Percentiles rank a stretch among this genome's conserved stretches.
These are phyloP conservation scores for Coemansia sp. DNA, from an alignment of 192 early-diverging fungal species.

Conservation along the genomic window DNA sequence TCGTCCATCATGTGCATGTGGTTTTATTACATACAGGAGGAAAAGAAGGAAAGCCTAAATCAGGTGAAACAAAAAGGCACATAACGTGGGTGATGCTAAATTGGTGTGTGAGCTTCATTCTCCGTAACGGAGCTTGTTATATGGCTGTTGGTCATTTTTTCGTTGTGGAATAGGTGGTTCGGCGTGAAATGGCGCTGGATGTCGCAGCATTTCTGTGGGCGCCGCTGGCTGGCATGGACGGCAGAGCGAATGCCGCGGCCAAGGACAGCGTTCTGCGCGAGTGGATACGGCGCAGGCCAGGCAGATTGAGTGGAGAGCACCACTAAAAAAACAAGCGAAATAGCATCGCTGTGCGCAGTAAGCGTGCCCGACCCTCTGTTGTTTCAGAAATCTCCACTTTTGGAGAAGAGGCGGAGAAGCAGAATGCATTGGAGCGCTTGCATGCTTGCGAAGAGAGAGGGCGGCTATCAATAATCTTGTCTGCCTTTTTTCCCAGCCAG, in stretches of 20 bases:
- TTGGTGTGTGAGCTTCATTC: neutral
- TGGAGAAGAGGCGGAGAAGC: neutral
- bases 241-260: constrained; percentile 11
- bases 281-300: constrained; percentile 17
- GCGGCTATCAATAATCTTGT: too few relatives aligned
- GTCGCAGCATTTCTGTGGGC: constrained; percentile 41
- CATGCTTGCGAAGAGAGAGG: too few relatives aligned
- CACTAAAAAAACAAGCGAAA: neutral
- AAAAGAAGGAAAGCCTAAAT: neutral
- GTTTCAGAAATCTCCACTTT: neutral
- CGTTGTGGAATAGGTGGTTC: constrained; percentile 10
- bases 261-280: constrained; percentile 25
- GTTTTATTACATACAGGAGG: neutral
- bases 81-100: constrained; percentile 2
- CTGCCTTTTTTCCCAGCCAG: neutral
- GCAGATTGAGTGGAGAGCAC: constrained; percentile 1
- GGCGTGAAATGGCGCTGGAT: constrained; percentile 44
- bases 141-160: neutral
- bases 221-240: constrained; percentile 18
- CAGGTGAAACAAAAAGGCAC: neutral
- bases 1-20: neutral
- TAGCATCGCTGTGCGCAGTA: neutral
- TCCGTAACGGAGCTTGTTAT: too few relatives aligned
- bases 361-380: neutral
- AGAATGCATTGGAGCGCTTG: too few relatives aligned